Evolutionary conservation across 768 basidiomycete genomes (phyloP).

Genomic region (Rickenella mellea): DNA sequence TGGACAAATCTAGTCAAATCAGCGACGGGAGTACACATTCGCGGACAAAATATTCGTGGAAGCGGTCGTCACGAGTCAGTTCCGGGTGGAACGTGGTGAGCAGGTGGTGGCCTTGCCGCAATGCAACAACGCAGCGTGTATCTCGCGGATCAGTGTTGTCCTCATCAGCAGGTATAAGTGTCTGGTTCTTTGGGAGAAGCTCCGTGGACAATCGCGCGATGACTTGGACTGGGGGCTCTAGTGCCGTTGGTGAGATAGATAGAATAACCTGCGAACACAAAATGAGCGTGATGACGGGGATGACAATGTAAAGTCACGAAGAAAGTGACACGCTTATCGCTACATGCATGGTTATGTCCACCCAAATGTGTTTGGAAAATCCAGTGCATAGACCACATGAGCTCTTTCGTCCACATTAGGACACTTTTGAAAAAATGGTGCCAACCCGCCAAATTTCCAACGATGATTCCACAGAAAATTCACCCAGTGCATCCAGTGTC

Average conservation of each 20-base stretch:
- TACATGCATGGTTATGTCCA: too few relatives aligned
- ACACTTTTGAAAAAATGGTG: too few relatives aligned
- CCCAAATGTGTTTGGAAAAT: too few relatives aligned
- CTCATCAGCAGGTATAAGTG: constrained; percentile 27
- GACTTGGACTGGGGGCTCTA: constrained; percentile 54
- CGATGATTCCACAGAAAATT: too few relatives aligned
- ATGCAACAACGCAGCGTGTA: constrained; percentile 66
- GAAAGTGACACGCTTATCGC: too few relatives aligned
- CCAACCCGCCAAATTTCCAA: too few relatives aligned
- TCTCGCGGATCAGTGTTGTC: constrained; percentile 40
- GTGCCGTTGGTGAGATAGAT: constrained; percentile 31
- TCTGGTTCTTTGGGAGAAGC: constrained; percentile 30
- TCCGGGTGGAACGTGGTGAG: constrained; percentile 94
- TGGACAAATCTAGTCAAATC: too few relatives aligned
- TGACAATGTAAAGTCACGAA: constrained; percentile 1
- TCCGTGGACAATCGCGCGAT: constrained; percentile 59
- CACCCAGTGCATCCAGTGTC: too few relatives aligned
- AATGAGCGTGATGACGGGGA: not conserved
- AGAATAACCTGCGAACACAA: constrained; percentile 47
- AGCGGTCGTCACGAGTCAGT: constrained; percentile 74
- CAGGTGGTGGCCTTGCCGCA: constrained; percentile 76
- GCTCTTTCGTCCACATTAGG: too few relatives aligned
- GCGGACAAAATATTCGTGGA: constrained; percentile 85
- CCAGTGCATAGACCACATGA: too few relatives aligned
- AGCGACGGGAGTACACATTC: constrained; percentile 49